Percentiles rank a stretch among this genome's conserved stretches.
These are phyloP conservation scores for Boeremia exigua DNA, from an alignment of 2,329 filamentous ascomycete species.

Conservation along the genomic window DNA sequence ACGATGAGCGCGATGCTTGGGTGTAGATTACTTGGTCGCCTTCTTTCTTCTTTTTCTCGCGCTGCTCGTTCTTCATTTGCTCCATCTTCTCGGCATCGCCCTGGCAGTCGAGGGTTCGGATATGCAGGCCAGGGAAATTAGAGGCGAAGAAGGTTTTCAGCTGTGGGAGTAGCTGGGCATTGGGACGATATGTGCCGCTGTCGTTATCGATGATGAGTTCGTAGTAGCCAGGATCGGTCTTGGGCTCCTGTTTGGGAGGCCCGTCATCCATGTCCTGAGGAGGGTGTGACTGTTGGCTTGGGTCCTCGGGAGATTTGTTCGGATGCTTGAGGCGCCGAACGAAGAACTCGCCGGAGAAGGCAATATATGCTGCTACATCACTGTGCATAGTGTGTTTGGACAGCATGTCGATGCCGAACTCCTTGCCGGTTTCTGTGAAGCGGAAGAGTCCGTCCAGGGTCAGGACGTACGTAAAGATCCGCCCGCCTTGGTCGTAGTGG, in stretches of 20 bases:
- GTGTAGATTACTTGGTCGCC: slow-evolving; percentile 61
- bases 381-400: slow-evolving; percentile 98
- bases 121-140: slow-evolving; percentile 78
- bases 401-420: slow-evolving; percentile 91
- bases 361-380: slow-evolving; percentile 88
- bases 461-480: slow-evolving; percentile 90
- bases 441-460: slow-evolving; percentile 85
- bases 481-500: slow-evolving; percentile 83
- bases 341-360: slow-evolving; percentile 93
- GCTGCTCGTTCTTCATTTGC: slow-evolving; percentile 77
- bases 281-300: slow-evolving; percentile 57
- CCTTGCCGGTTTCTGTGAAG: slow-evolving; percentile 94
- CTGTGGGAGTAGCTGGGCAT: slow-evolving; percentile 74
- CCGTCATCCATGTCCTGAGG: slow-evolving; percentile 57
- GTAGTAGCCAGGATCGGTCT: slow-evolving; percentile 67
- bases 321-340: slow-evolving; percentile 70
- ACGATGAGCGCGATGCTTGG: slow-evolving; percentile 56
- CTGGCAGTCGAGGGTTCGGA: slow-evolving; percentile 76
- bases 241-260: slow-evolving; percentile 49
- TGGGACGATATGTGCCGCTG: slow-evolving; percentile 89
- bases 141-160: slow-evolving; percentile 72
- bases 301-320: slow-evolving; percentile 44
- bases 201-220: slow-evolving; percentile 95
- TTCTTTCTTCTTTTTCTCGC: slow-evolving; percentile 72
- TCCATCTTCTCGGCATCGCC: slow-evolving; percentile 73